Evolutionary conservation across 2,329 filamentous ascomycete species (phyloP).

Genomic region (Ampelomyces quisqualis): DNA sequence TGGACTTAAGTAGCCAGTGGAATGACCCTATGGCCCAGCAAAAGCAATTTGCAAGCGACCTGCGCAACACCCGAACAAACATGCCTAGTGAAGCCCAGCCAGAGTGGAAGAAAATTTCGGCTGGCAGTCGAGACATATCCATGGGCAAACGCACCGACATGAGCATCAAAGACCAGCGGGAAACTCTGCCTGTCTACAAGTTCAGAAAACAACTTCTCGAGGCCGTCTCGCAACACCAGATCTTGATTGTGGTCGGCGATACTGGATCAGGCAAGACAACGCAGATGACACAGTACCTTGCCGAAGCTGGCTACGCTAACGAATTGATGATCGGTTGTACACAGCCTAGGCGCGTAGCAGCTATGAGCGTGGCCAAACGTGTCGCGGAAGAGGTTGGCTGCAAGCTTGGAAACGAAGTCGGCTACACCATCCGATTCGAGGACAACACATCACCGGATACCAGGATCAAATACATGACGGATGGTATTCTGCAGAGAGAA

Average conservation of each 20-base stretch:
- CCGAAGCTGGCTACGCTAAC: conserved; percentile 86
- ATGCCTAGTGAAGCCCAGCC: conserved; percentile 69
- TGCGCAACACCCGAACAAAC: conserved; percentile 65
- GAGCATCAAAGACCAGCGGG: conserved; percentile 92
- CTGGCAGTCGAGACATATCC: conserved; percentile 75
- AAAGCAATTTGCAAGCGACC: conserved; percentile 83
- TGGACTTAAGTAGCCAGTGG: conserved; percentile 89
- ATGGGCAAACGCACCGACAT: conserved; percentile 84
- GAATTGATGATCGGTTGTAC: conserved; percentile 92
- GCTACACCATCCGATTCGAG: conserved; percentile 98
- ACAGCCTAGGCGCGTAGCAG: conserved; percentile 93
- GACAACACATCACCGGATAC: conserved; percentile 88
- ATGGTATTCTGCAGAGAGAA: conserved; percentile 96
- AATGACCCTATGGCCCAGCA: conserved; percentile 94
- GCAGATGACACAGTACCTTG: conserved; percentile 91
- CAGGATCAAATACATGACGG: conserved; percentile 98
- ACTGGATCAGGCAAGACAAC: conserved; percentile 98
- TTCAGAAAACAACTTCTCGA: conserved; percentile 87
- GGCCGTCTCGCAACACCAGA: conserved; percentile 82
- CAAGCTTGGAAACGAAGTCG: conserved; percentile 86
- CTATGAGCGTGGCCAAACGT: conserved; percentile 98
- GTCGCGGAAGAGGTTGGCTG: conserved; percentile 97
- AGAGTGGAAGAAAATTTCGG: conserved; percentile 87
- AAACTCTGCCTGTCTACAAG: conserved; percentile 82
- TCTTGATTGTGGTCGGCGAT: conserved; percentile 94